Conservation (phyloP, 495 filamentous ascomycete species). For the Penicillium daleae region DNA sequence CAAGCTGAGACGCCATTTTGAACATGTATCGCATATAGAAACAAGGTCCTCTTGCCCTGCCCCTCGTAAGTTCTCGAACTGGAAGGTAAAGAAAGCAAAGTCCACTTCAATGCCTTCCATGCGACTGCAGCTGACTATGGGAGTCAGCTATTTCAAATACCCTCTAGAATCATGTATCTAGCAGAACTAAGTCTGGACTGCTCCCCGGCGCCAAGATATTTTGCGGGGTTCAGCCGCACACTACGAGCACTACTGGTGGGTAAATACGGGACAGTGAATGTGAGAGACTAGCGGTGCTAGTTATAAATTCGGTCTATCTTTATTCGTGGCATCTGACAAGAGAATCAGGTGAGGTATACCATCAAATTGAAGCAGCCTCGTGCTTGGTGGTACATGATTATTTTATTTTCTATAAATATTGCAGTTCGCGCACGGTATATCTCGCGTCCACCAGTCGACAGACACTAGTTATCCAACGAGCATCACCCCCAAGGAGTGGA, state of each 20-base stretch:
- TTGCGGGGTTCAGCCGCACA: neutral
- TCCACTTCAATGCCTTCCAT: no score
- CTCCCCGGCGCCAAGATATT: neutral
- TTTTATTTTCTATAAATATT: neutral
- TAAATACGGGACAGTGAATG: neutral
- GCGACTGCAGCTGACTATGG: no score
- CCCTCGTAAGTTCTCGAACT: no score
- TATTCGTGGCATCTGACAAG: neutral
- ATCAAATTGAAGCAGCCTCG: neutral
- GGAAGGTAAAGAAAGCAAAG: no score
- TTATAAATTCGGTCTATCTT: neutral
- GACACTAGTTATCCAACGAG: neutral
- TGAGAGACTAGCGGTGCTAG: neutral
- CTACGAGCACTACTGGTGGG: conserved; percentile 3
- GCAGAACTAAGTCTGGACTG: neutral
- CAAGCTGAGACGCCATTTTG: no score
- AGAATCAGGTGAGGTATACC: neutral
- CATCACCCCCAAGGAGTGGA: neutral
- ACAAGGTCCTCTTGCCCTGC: no score
- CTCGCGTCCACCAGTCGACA: neutral
- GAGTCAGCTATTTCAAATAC: neutral
- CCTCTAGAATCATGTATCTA: neutral
- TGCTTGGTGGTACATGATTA: neutral
- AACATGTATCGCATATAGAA: no score
- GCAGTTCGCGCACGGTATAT: neutral